phyloP scores from a whole-genome alignment of 192 early-diverging fungal genomes.

The Linnemannia hyalina region DNA sequence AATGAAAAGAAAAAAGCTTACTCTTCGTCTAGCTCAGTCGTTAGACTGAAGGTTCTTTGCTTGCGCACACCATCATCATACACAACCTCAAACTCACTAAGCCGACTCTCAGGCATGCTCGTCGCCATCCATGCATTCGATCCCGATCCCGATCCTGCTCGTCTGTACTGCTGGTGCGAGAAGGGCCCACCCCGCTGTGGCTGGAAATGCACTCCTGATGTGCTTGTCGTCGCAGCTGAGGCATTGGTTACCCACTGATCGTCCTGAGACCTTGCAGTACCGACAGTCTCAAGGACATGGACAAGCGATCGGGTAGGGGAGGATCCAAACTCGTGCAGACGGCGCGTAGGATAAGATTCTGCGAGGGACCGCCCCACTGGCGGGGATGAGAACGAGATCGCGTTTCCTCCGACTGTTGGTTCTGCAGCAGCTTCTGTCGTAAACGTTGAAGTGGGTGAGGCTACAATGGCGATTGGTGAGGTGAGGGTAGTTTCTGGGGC shows the following conservation, averaged over 20 bases:
- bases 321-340: conserved; percentile 15
- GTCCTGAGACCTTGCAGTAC: neutral
- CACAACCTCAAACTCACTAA: conserved; percentile 55
- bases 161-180: neutral
- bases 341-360: conserved; percentile 15
- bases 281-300: conserved; percentile 23
- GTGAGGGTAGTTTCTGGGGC: neutral
- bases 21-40: conserved; percentile 38
- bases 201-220: conserved; percentile 30
- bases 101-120: conserved; percentile 43
- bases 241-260: neutral
- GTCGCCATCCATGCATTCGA: conserved; percentile 34
- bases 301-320: conserved; percentile 32
- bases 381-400: conserved; percentile 23
- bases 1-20: neutral
- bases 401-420: neutral
- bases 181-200: conserved; percentile 12
- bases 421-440: neutral
- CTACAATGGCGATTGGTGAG: conserved; percentile 12
- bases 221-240: conserved; percentile 9
- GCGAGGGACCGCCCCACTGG: conserved; percentile 2
- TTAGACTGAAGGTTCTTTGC: conserved; percentile 50
- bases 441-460: neutral
- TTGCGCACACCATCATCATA: conserved; percentile 55
- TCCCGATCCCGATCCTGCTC: conserved; percentile 9